Base-by-base conservation (phyloP, 768 basidiomycete genomes). In the Boletus rubescentipes region DNA sequence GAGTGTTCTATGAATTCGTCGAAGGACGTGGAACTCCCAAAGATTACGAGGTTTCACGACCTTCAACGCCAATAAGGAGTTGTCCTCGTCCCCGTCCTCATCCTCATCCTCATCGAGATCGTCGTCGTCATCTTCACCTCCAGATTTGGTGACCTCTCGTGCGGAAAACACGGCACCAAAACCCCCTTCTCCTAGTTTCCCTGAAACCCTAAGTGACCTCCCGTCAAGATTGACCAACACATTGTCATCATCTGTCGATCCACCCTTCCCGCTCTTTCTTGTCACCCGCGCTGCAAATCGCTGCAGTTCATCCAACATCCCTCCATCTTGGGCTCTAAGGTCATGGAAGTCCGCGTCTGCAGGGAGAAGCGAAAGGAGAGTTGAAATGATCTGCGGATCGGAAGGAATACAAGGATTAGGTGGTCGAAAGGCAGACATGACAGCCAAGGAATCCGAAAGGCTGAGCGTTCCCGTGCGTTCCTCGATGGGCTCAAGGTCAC, bases 141-240 rank as follows among this genome's bases (percentile, higher is more conserved):
- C 72, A 8, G 82, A 77, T 11, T 79, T 71, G 18, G 60, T 53
- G 64, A 76, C 48, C 65, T 86, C 80, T 51, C 80, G 79, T 4
- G 90, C 91, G 56, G 87, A 82, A 76, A 96, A 99, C n/a, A 99
- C 97, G 4, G 88, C 82, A 3, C 96, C 97, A 62, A 96, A 99
- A 0, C 95, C 93, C 6, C 97, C 97, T 73, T 99, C 97, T 16
- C 97, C 97, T 21, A 99, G 78, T 69, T 98, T 99, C 57, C 89
- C 89, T 4, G 78, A 73, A 5, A 98, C 83, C 49, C 80, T 80
- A 64, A 89, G 93, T 48, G 75, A 75, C 53, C 79, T 81, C 4
- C 79, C 86, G 41, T 77, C 77, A n/a, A 98, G 73, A 16, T 72
- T 73, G 38, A 98, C 67, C 20, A 80, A 62, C 67, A 88, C 78